phyloP scores from a whole-genome alignment of 2,329 filamentous ascomycete genomes.

The Colletotrichum agaves region DNA sequence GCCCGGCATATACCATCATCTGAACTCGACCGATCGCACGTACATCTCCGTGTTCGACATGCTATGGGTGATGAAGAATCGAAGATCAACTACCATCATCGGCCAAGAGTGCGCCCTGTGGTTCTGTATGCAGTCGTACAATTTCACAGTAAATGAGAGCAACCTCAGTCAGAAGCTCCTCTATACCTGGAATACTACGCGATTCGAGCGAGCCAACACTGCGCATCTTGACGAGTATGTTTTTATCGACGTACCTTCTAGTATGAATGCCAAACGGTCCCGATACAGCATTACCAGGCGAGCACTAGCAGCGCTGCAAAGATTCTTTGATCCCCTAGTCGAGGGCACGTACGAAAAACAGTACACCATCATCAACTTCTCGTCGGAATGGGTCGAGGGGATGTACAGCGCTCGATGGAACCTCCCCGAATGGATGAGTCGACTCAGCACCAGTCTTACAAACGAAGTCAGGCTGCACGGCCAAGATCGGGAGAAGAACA shows the following conservation, averaged over 20 bases:
- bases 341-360: constrained; percentile 46
- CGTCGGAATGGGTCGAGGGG: constrained; percentile 52
- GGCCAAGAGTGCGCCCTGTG: constrained; percentile 50
- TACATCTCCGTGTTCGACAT: constrained; percentile 51
- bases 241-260: constrained; percentile 45
- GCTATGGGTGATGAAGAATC: constrained; percentile 44
- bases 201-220: constrained; percentile 42
- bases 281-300: constrained; percentile 47
- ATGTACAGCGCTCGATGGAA: constrained; percentile 48
- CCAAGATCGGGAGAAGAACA: constrained; percentile 30
- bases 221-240: constrained; percentile 45
- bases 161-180: constrained; percentile 41
- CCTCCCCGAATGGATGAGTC: constrained; percentile 46
- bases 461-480: constrained; percentile 50
- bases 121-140: constrained; percentile 50
- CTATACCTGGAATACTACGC: constrained; percentile 45
- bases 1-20: constrained; percentile 27
- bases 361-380: constrained; percentile 44
- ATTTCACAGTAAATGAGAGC: constrained; percentile 45
- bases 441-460: constrained; percentile 49
- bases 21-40: constrained; percentile 40
- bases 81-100: constrained; percentile 35
- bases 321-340: constrained; percentile 47
- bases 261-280: constrained; percentile 43
- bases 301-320: constrained; percentile 45